A percentile compares a stretch with the other conserved stretches of the same genome.
Conservation (phyloP, 768 basidiomycete species). For the Termitomyces sp. region DNA sequence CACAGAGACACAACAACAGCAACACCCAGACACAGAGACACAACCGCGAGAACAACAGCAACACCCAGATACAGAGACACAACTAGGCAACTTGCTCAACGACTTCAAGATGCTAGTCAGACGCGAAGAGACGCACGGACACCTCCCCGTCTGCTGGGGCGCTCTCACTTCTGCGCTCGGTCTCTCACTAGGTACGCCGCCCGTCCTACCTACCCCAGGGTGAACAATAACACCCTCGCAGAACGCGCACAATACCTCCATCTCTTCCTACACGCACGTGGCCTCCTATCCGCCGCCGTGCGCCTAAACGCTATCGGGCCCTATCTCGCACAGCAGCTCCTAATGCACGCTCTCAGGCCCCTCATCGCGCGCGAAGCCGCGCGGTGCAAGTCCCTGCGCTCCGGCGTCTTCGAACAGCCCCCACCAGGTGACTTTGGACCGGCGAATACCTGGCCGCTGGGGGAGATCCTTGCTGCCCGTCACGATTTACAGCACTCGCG, state of each 20-base stretch:
- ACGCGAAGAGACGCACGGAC: conserved; percentile 62
- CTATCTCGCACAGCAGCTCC: conserved; percentile 84
- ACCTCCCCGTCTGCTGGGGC: conserved; percentile 91
- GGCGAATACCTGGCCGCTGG: conserved; percentile 92
- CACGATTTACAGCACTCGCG: conserved; percentile 95
- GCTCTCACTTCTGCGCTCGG: conserved; percentile 74
- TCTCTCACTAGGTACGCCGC: conserved; percentile 54
- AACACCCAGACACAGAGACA: conserved; percentile 10
- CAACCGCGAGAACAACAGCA: too few relatives aligned
- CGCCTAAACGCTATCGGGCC: conserved; percentile 90
- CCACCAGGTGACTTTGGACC: conserved; percentile 44
- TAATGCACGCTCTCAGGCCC: conserved; percentile 66
- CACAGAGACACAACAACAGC: conserved; percentile 18
- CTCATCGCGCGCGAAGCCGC: conserved; percentile 53
- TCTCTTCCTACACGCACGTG: conserved; percentile 88
- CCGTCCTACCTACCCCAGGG: neutral
- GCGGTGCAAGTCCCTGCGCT: conserved; percentile 42
- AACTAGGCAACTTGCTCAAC: conserved; percentile 45
- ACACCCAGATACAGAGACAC: conserved; percentile 11
- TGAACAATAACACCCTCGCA: neutral
- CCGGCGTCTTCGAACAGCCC: conserved; percentile 31
- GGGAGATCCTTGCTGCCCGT: conserved; percentile 83
- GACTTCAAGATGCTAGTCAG: conserved; percentile 65
- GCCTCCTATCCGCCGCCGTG: conserved; percentile 87
- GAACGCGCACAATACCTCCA: conserved; percentile 83